Evolutionary conservation across 148 eudicot genomes (phyloP), one percentile per base, ranked within the genome.

Genomic region (Pharnaceum exiguum): DNA sequence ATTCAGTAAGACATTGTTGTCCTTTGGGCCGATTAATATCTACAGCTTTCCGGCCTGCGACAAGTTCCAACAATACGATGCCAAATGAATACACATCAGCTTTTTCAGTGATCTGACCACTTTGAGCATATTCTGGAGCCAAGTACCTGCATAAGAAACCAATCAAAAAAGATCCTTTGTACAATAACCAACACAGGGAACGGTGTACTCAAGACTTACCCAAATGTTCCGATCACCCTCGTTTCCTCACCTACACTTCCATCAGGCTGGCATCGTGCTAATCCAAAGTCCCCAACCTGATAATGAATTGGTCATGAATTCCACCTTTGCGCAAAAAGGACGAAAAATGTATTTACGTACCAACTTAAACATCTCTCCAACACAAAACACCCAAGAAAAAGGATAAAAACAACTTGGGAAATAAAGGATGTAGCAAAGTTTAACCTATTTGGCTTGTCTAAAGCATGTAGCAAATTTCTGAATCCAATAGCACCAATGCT

Each of bases 111-210:
- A 90, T 72, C 68, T 90, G 85, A 33, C 97, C 97, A 54, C 75
- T 90, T 78, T 86, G 95, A 51, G 91, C 89, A 67, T 90, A 90
- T 72, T 90, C 97, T 22, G 97, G 97, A 68, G 97, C 95, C 72
- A 90, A 55, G 69, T 86, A 90, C 72, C 95, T 87, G 64, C 18
- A 70, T 12, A 16, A 28, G 31, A 35, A 3, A 25, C 7, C 19
- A 31, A 27, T 17, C 26, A 33, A 59, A 10, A 33, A 59, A 10
- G 17, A 59, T 28, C 23, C 4, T 12, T 39, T 21, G 38, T 40
- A 46, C 42, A 66, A 23, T 25, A 49, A 7, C 13, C 9, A 1
- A 46, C 24, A 27, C 8, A 31, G 23, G 42, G 38, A 36, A 13
- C 3, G n/a, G n/a, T 37, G 6, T 4, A 39, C 16, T 28, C 37